Base-by-base conservation (phyloP, 352 stramenopile species). In the Phytopythium chamaehyphon region DNA sequence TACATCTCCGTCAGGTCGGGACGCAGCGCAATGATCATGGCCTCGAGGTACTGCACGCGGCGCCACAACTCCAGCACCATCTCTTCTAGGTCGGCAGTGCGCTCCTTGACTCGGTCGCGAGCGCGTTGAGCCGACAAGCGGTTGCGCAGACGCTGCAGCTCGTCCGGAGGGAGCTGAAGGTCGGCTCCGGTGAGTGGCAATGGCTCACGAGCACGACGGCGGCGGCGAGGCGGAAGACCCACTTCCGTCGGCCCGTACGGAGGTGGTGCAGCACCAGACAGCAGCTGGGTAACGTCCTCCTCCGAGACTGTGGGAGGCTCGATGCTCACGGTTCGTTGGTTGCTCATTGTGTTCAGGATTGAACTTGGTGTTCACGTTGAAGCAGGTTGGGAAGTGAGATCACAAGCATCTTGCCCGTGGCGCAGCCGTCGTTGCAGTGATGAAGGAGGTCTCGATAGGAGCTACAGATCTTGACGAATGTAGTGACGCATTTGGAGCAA, bases 101-200 rank as follows among this genome's bases (percentile, higher is more conserved):
- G 71, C 40, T 81, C 71, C 42, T 86, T 77, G 21, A 76, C 77
- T 8, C 77, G 75, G 44, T 85, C 73, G 11, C 77, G 73, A 15
- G 77, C 73, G 2, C 77, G 65, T 4, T 76, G 68, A 10, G 75
- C 75, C 1, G 78, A 78, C 46, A 89, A 69, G 14, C 75, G 75
- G 69, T 84, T 89, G 61, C 86, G 86, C 38, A 83, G 70, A 44
- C 79, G 79, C 31, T 77, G 67, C 28, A 87, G 61, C 40, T 89
- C 71, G 24, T 71, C 62, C 2, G 70, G 61, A 42, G 62, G 69
- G 8, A 89, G 57, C 15, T 56, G 65, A n/a, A 56, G 64, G 0
- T 73, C 63, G 45, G 77, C 65, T 44, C 83, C 73, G 0, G 77
- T 72, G 8, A 89, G 76, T 14, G 73, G 71, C 2, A 80, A 72